Conservation (phyloP, 2,329 filamentous ascomycete species). For the Sporothrix sp. region DNA sequence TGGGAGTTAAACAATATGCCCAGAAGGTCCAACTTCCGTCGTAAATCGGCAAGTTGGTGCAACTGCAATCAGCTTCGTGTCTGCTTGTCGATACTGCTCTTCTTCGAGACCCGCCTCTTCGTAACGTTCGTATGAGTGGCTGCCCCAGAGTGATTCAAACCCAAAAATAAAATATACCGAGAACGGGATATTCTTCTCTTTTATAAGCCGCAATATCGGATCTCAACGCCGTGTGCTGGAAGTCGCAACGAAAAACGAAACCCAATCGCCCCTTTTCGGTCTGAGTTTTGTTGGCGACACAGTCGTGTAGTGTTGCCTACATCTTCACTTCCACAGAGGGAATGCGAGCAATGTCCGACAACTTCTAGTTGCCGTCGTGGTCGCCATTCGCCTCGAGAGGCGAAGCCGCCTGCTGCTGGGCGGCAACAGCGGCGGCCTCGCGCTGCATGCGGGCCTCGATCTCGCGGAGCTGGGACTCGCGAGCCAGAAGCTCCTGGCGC, state of each 20-base stretch:
- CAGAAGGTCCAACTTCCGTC: neutral
- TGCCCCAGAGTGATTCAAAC: slow-evolving; percentile 1
- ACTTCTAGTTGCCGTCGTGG: slow-evolving; percentile 38
- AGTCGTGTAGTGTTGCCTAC: no score
- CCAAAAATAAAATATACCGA: slow-evolving; percentile 25
- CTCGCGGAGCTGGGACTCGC: slow-evolving; percentile 96
- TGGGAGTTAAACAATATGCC: neutral
- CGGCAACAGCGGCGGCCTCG: slow-evolving; percentile 54
- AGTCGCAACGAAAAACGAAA: slow-evolving; percentile 12
- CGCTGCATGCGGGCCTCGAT: slow-evolving; percentile 96
- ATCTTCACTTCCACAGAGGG: neutral
- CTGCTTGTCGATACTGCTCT: slow-evolving; percentile 1
- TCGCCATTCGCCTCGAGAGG: slow-evolving; percentile 46
- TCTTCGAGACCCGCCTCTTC: slow-evolving; percentile 8
- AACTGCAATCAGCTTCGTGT: no score
- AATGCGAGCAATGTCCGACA: slow-evolving; percentile 10
- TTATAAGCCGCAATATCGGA: slow-evolving; percentile 14
- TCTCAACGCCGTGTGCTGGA: slow-evolving; percentile 37
- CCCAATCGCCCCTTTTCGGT: slow-evolving; percentile 11
- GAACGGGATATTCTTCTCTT: slow-evolving; percentile 31
- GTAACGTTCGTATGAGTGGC: slow-evolving; percentile 5
- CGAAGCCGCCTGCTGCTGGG: slow-evolving; percentile 23
- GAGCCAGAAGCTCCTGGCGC: slow-evolving; percentile 92
- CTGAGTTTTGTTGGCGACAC: neutral
- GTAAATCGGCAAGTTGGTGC: neutral